Evolutionary conservation across 148 eudicot species (phyloP), one percentile per base, ranked within the genome.

Genomic region (Rhododendron ferrugineum): DNA sequence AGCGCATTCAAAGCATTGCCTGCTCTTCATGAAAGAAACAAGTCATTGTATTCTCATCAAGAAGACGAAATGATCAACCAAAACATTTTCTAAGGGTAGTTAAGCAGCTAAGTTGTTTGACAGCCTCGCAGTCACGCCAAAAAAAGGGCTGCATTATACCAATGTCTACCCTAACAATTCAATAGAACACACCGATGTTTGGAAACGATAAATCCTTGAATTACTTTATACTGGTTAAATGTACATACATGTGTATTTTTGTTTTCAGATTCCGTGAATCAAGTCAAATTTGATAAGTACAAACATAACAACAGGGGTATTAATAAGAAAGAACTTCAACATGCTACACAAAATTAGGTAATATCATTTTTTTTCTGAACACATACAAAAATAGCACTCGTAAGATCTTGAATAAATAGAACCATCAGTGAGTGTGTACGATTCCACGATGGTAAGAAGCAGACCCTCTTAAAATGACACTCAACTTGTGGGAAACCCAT

Each of bases 1-100:
- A 94, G 88, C 1, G 94, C 91, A 87, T 86, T 85, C 89, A 96
- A 90, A 26, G 98, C 98, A 92, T 96, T 94, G 70, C 95, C 98
- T 95, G 89, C 86, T 52, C 78, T 49, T 78, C 86, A 87, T 75
- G 84, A 82, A 86, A 73, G 26, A 86, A 32, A 78, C 79, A 73
- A 62, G 79, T 23, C 75, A 72, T 89, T 84, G 88, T 72, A 52
- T 46, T 36, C 58, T 32, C 23, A 58, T 62, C 11, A 72, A 84
- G 11, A 82, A 49, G 66, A 84, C 42, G 40, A 80, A 26, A 32
- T 28, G 56, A 85, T 50, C 78, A 81, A 80, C 68, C 34, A 64
- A 36, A 50, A 49, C 34, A 73, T 11, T 20, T 54, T 23, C 23
- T 0, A 42, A 62, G 54, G 9, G 56, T 9, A 62, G 60, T 16